phyloP scores from a whole-genome alignment of 1,139 yeast species.

The Yamadazyma atlantica region DNA sequence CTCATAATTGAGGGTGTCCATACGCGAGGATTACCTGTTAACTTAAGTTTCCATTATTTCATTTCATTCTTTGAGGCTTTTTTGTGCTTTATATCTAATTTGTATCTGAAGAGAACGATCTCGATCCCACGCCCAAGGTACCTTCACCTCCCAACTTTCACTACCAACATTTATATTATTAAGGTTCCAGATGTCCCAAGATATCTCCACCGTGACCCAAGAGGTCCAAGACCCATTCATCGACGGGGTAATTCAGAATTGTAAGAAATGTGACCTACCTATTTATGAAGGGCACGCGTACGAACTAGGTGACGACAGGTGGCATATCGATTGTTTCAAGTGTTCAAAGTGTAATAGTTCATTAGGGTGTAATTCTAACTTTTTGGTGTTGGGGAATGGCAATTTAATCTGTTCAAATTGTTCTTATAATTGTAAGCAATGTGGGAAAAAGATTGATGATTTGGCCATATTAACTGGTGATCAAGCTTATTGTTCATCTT shows the following conservation, averaged over 20 bases:
- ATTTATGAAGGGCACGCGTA: conserved; percentile 79
- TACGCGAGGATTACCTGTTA: too few relatives aligned
- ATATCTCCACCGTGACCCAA: conserved; percentile 6
- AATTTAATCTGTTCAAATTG: conserved; percentile 88
- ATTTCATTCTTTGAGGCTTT: background rate
- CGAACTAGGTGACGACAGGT: conserved; percentile 84
- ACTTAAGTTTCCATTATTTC: background rate
- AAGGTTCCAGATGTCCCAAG: conserved; percentile 8
- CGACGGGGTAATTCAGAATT: conserved; percentile 26
- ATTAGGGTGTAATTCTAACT: conserved; percentile 84
- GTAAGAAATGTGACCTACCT: conserved; percentile 44
- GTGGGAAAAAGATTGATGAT: conserved; percentile 89
- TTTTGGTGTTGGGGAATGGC: conserved; percentile 90
- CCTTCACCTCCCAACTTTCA: too few relatives aligned
- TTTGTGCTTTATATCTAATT: too few relatives aligned
- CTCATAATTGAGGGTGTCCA: background rate
- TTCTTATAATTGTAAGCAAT: conserved; percentile 83
- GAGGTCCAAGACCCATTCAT: conserved; percentile 14
- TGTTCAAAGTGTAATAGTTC: conserved; percentile 81
- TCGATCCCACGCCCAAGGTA: too few relatives aligned
- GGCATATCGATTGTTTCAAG: conserved; percentile 93
- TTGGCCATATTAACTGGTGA: conserved; percentile 95
- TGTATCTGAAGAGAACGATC: too few relatives aligned
- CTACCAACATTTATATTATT: too few relatives aligned
- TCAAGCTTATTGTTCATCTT: conserved; percentile 89